Evolutionary conservation across 2,329 filamentous ascomycete species (phyloP).

Genomic region (Trichoderma harzianum): DNA sequence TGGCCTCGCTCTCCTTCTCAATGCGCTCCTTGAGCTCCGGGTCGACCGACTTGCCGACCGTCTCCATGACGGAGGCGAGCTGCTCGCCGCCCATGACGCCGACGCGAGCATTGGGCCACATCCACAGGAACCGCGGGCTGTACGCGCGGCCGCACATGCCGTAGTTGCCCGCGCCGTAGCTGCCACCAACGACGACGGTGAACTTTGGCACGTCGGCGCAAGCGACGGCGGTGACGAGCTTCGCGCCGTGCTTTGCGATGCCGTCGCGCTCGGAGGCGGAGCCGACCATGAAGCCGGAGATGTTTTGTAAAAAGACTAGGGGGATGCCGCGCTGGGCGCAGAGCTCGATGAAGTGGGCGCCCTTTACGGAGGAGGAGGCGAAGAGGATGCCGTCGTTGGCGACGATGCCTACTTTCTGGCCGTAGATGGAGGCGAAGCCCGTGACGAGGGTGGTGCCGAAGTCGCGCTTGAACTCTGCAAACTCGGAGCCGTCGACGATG

Average conservation of each 20-base stretch:
- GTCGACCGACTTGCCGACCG: slow-evolving; percentile 80
- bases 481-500: slow-evolving; percentile 85
- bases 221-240: slow-evolving; percentile 91
- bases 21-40: slow-evolving; percentile 79
- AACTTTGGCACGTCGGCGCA: slow-evolving; percentile 96
- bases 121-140: slow-evolving; percentile 85
- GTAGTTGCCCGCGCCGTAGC: slow-evolving; percentile 93
- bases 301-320: slow-evolving; percentile 92
- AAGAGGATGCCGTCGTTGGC: slow-evolving; percentile 97
- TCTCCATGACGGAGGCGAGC: slow-evolving; percentile 88
- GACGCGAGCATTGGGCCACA: slow-evolving; percentile 96
- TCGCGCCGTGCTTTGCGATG: slow-evolving; percentile 96
- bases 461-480: slow-evolving; percentile 90
- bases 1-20: slow-evolving; percentile 83
- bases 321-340: slow-evolving; percentile 88
- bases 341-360: slow-evolving; percentile 94
- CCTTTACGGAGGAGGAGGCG: slow-evolving; percentile 83
- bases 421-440: slow-evolving; percentile 86
- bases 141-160: slow-evolving; percentile 98
- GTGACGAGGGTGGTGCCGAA: slow-evolving; percentile 89
- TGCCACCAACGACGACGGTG: slow-evolving; percentile 91
- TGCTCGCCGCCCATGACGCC: slow-evolving; percentile 96
- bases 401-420: slow-evolving; percentile 85
- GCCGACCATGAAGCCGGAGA: slow-evolving; percentile 97
- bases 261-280: slow-evolving; percentile 87